A percentile compares a stretch with the other conserved stretches of the same genome.
These are phyloP conservation scores for Russula earlei DNA, from an alignment of 768 basidiomycete species.

Conservation along the genomic window DNA sequence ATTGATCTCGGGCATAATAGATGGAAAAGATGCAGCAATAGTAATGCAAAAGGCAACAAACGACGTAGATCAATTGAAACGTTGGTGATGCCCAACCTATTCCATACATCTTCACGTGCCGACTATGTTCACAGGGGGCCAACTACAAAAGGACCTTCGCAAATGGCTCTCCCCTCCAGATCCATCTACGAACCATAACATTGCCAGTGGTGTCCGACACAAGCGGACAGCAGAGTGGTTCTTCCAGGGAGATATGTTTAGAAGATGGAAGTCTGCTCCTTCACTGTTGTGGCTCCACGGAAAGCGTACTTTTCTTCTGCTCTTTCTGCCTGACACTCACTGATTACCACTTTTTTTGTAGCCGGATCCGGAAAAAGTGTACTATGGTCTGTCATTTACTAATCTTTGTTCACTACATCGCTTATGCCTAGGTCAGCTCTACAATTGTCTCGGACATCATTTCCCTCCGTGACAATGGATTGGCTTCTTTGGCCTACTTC, in stretches of 20 bases:
- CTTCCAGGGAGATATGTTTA: background rate
- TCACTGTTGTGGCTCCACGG: slow-evolving; percentile 3
- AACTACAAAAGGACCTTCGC: background rate
- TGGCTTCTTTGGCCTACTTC: background rate
- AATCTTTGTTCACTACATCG: background rate
- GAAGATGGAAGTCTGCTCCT: background rate
- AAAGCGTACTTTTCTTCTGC: background rate
- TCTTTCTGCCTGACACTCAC: too few relatives aligned
- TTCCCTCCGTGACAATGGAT: background rate
- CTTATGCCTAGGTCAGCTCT: background rate
- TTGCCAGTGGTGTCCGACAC: background rate
- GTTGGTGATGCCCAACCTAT: background rate
- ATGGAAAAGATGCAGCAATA: background rate
- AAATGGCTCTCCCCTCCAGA: slow-evolving; percentile 6
- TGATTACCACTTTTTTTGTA: background rate
- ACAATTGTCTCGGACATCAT: background rate
- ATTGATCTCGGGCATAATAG: background rate
- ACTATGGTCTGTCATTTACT: background rate
- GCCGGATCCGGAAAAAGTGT: slow-evolving; percentile 5
- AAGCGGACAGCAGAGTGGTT: background rate
- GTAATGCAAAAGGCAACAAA: background rate
- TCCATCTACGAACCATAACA: background rate
- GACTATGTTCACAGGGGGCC: background rate
- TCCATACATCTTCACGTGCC: too few relatives aligned
- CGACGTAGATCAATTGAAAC: background rate